These are phyloP conservation scores for Chlorociboria aeruginascens DNA, from an alignment of 495 filamentous ascomycete genomes.

Conservation along the genomic window DNA sequence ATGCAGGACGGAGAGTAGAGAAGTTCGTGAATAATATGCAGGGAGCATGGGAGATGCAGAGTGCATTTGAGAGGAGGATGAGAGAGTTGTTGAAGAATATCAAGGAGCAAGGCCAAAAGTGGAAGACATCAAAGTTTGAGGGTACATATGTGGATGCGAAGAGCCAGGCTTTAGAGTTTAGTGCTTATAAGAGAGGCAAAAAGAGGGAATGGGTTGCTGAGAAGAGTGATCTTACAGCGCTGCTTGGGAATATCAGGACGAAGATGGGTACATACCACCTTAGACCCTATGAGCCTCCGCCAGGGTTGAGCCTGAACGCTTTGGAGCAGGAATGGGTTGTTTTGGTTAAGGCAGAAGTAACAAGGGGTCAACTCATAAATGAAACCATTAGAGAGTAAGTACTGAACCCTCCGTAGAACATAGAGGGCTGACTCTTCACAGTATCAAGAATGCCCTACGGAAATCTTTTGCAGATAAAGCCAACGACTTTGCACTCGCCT, in stretches of 20 bases:
- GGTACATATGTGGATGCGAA: slow-evolving; percentile 93
- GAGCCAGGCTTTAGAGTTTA: slow-evolving; percentile 68
- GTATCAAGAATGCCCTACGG: slow-evolving; percentile 90
- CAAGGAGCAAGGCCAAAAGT: slow-evolving; percentile 53
- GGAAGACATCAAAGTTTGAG: slow-evolving; percentile 70
- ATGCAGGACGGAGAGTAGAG: slow-evolving; percentile 89
- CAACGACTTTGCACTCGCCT: slow-evolving; percentile 88
- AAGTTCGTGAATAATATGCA: slow-evolving; percentile 99
- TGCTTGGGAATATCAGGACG: slow-evolving; percentile 98
- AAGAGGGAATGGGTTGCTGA: slow-evolving; percentile 95
- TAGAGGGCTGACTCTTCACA: slow-evolving; percentile 18
- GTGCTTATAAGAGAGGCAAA: slow-evolving; percentile 71
- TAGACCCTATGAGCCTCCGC: slow-evolving; percentile 79
- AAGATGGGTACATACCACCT: slow-evolving; percentile 92
- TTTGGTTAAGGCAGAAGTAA: slow-evolving; percentile 70
- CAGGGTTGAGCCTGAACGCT: slow-evolving; percentile 63
- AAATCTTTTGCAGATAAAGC: slow-evolving; percentile 90
- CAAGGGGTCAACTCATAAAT: slow-evolving; percentile 84
- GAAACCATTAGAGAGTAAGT: slow-evolving; percentile 87
- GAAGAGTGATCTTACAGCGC: slow-evolving; percentile 84
- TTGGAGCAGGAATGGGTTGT: slow-evolving; percentile 72
- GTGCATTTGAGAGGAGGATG: slow-evolving; percentile 84
- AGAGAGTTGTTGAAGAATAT: slow-evolving; percentile 63
- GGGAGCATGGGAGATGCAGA: slow-evolving; percentile 99
- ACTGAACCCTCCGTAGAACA: neutral